Evolutionary conservation across 345 rosid species (phyloP), one percentile per base, ranked within the genome.

Genomic region (Hibiscus trionum): DNA sequence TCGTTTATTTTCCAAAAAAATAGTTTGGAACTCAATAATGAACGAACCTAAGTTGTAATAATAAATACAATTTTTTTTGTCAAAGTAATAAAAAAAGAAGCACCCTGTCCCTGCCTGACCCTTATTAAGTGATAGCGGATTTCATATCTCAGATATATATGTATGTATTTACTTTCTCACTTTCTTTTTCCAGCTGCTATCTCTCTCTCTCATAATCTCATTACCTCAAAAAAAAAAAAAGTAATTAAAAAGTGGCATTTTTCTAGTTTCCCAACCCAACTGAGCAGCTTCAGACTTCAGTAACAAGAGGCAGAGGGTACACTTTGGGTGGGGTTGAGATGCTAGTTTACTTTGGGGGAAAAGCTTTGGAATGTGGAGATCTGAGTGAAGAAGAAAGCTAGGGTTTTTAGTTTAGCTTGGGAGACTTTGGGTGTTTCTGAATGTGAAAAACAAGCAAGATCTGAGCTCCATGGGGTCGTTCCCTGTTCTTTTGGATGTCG

Each of bases 361-460:
- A 67, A 49, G 21, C 14, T 27, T 66, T 67, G 19, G 35, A 55
- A 70, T 33, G 58, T 55, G 73, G 63, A 70, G 73, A 53, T 67
- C 71, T 67, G 71, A 12, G 71, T 44, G 39, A 67, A 47, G 71
- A 46, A 66, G 70, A 24, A 46, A 66, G 21, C 21, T 67, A 47
- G 58, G 71, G 71, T 67, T 58, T 67, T 58, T 58, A 10, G 62
- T 59, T 67, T 67, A 47, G 71, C 24, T 67, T 47, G 21, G 39
- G 8, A 19, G 9, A 44, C 17, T 37, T 6, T 37, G 50, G 31
- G 21, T 3, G 26, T 7, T 66, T 66, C 8, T 66, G 35, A 66
- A 21, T 66, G 53, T 67, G 8, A 26, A 27, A 50, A 49, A 67
- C 3, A 67, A 15, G 39, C 71, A 47, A 47, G 71, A 67, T 67